phyloP scores from a whole-genome alignment of 768 basidiomycete genomes.

The Strobilomyces confusus region DNA sequence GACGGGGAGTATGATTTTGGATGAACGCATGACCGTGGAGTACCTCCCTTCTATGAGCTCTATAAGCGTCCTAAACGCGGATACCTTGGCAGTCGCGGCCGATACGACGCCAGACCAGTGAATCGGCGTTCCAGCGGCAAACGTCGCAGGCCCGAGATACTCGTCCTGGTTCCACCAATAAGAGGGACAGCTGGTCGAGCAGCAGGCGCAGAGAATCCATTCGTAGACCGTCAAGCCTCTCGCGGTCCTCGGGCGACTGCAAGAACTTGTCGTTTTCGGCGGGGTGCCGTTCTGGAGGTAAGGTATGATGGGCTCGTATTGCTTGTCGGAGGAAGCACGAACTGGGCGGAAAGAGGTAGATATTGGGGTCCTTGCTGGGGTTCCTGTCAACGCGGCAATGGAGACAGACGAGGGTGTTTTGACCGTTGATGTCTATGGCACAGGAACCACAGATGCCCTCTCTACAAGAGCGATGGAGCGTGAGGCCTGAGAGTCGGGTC shows the following conservation, averaged over 20 bases:
- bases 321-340: constrained; percentile 64
- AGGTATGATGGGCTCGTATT: constrained; percentile 99
- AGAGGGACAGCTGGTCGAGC: constrained; percentile 94
- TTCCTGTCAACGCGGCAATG: constrained; percentile 92
- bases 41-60: constrained; percentile 79
- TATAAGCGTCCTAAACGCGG: constrained; percentile 60
- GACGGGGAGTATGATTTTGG: no score
- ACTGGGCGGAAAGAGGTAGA: constrained; percentile 99
- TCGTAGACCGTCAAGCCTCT: constrained; percentile 97
- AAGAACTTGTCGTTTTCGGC: constrained; percentile 78
- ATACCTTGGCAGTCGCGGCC: background rate
- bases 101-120: constrained; percentile 53
- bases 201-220: constrained; percentile 96
- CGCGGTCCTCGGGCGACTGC: constrained; percentile 87
- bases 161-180: constrained; percentile 99
- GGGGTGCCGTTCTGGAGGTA: constrained; percentile 93
- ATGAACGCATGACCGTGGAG: no score
- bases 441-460: constrained; percentile 98
- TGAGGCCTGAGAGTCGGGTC: constrained; percentile 97
- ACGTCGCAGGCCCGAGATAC: constrained; percentile 94
- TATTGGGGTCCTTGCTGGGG: constrained; percentile 68
- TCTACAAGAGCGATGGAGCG: constrained; percentile 89
- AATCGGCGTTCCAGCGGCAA: constrained; percentile 99
- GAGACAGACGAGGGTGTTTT: constrained; percentile 96
- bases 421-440: constrained; percentile 98